Base-by-base conservation (phyloP, 2,329 filamentous ascomycete species). In the Phialophora chinensis region DNA sequence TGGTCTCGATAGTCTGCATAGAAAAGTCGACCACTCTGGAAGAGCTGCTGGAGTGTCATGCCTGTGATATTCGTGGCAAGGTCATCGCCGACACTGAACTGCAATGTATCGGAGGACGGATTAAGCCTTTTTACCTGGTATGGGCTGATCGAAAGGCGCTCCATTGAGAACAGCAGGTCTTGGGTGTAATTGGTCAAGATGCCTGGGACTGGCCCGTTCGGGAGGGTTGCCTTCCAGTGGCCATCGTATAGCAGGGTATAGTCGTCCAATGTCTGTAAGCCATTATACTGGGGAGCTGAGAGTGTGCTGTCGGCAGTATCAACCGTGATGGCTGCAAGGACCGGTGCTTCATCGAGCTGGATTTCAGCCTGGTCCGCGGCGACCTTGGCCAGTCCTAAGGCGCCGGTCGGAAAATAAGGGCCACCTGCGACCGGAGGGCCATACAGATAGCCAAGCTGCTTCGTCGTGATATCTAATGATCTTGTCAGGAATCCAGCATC, bases 1-100 rank as follows among this genome's bases (percentile, higher is more conserved):
- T 64, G 62, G n/a, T 64, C 55, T 31, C 62, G 62, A 59, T 60
- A 64, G 47, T 64, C 62, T 12, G 62, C 62, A 25, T 64, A 64
- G 20, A 64, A 64, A 33, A 64, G 62, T n/a, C 62, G 55, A 23
- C 62, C 62, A 8, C 5, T 20, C 35, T 59, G 33, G 17, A 64
- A 60, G 3, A 64, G 56, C 44, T 64, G 54, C 50, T 64, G 38
- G 1, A 64, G 55, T 3, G 62, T 64, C 62, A 64, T 64, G 20
- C 55, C 62, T 20, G 62, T 64, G 23, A 64, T 14, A 8, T 60
- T 54, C 55, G 29, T 64, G 6, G 62, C 47, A 54, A n/a, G 11
- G 20, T 38, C 55, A 54, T 64, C 62, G 35, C 60, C 62, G 47
- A 64, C 38, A 17, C 12, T 60, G 62, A 64, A 64, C 35, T 64